Base-by-base conservation (phyloP, 2,329 filamentous ascomycete genomes). In the Fusarium anguioides region DNA sequence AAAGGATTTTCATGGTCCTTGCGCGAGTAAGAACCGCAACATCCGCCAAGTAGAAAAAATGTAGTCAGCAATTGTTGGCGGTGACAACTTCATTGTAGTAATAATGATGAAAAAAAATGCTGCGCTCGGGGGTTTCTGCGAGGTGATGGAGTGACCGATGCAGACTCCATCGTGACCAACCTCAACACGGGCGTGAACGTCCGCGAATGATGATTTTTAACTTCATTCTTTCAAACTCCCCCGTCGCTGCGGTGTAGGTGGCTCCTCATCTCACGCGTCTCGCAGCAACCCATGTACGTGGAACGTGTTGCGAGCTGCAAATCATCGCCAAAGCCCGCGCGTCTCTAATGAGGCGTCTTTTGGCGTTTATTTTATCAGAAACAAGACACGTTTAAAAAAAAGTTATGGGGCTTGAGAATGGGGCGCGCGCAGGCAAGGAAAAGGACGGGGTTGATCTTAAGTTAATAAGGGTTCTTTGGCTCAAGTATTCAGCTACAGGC, bases 241-340 rank as follows among this genome's bases (percentile, higher is more conserved):
- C 68, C 51, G n/a, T 71, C 61, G 63, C 69, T 65, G 57, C 54
- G 57, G 42, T 40, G 56, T 46, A 57, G 54, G 60, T 67, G 46
- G 55, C 33, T 68, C 55, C 56, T 44, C 51, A 55, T 60, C 46
- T 71, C 69, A 73, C 71, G 71, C 71, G 71, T 70, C 69, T 68
- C 68, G 71, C 69, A 73, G 68, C 66, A 71, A 63, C 54, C 71
- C 71, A 71, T 73, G 70, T 61, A 71, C 71, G 70, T 69, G 68
- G 60, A 47, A 68, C 70, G 71, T 73, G 71, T 72, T 54, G 47
- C 53, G 60, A 64, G 55, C 65, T 68, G 71, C 67, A 71, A 72
- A 67, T 70, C 68, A 68, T 65, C 51, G 52, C 47, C 50, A 61
- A 64, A 60, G 33, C 42, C 55, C 56, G 67, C 70, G 70, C 60